phyloP scores from a whole-genome alignment of 2,329 filamentous ascomycete genomes.

The Apiospora marii region DNA sequence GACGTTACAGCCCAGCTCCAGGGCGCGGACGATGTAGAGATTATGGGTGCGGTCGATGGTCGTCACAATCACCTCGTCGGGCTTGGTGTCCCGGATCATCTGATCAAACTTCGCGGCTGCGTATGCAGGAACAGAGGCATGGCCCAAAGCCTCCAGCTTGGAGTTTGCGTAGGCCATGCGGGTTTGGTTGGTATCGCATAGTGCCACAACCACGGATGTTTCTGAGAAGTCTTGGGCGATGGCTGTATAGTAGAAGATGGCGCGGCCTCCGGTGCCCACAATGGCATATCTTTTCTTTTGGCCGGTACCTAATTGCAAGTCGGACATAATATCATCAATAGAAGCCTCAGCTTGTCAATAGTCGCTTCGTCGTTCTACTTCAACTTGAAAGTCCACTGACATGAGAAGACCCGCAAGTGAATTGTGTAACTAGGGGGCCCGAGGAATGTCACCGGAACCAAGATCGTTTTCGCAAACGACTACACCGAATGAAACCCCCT shows the following conservation, averaged over 20 bases:
- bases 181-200: constrained; percentile 68
- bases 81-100: constrained; percentile 64
- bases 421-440: not conserved
- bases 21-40: constrained; percentile 64
- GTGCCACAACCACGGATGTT: constrained; percentile 60
- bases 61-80: constrained; percentile 69
- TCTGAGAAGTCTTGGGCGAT: constrained; percentile 60
- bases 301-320: not conserved
- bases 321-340: not conserved
- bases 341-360: too few relatives aligned
- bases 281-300: constrained; percentile 58
- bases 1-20: constrained; percentile 66
- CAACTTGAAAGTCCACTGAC: too few relatives aligned
- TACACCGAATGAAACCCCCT: not conserved
- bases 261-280: constrained; percentile 65
- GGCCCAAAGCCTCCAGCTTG: constrained; percentile 54
- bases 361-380: not conserved
- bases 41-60: constrained; percentile 70
- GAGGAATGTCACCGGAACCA: not conserved
- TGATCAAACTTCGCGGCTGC: constrained; percentile 61
- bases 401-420: not conserved
- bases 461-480: not conserved
- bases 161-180: constrained; percentile 64
- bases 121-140: constrained; percentile 60
- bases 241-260: constrained; percentile 68